Percentiles rank a stretch among this genome's conserved stretches.
phyloP scores from a whole-genome alignment of 768 basidiomycete species.

The Suillus plorans region DNA sequence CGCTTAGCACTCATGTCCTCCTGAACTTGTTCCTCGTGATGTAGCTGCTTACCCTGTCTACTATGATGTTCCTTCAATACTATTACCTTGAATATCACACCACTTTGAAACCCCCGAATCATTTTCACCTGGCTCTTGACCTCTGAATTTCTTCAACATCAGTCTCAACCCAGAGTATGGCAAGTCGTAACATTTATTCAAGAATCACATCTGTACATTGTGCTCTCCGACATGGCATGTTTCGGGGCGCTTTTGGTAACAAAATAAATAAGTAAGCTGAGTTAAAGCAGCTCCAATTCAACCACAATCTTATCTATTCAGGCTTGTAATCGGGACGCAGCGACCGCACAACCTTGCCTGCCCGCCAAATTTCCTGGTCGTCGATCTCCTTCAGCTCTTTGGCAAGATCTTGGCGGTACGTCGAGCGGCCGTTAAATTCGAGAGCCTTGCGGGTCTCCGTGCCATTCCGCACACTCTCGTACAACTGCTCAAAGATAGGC shows the following conservation, averaged over 20 bases:
- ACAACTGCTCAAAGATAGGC: constrained; percentile 93
- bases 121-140: neutral
- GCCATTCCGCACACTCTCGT: constrained; percentile 92
- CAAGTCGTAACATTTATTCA: neutral
- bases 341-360: constrained; percentile 90
- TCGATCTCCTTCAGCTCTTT: constrained; percentile 93
- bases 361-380: constrained; percentile 98
- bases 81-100: neutral
- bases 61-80: neutral
- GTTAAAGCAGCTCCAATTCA: neutral
- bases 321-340: constrained; percentile 85
- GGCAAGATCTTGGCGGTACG: constrained; percentile 91
- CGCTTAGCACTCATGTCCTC: neutral
- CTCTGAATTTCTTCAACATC: neutral
- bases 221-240: constrained; percentile 15
- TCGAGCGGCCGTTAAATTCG: constrained; percentile 90
- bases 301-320: constrained; percentile 34
- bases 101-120: neutral
- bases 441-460: constrained; percentile 97
- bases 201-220: constrained; percentile 17
- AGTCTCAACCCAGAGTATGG: too few relatives aligned
- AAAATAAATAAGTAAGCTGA: constrained; percentile 3
- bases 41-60: neutral
- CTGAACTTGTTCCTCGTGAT: neutral
- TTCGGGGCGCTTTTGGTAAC: constrained; percentile 17